Conservation (phyloP, 371 early-diverging fungal species). For the Mycotypha africana region DNA sequence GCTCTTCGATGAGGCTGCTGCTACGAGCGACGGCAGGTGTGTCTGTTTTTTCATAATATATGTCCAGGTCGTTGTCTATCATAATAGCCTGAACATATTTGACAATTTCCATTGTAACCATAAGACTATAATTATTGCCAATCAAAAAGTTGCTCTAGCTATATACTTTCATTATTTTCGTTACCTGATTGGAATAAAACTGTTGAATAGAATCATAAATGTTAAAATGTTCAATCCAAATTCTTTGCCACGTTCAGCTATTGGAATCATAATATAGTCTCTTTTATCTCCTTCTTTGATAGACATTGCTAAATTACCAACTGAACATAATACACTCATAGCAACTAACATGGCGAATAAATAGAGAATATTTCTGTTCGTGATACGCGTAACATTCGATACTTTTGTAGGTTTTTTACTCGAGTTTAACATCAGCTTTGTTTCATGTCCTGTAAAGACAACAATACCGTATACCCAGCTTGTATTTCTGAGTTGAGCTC, state of each 20-base stretch:
- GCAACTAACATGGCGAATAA: slow-evolving; percentile 80
- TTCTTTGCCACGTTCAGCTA: slow-evolving; percentile 29
- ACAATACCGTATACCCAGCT: slow-evolving; percentile 80
- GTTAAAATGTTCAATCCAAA: slow-evolving; percentile 74
- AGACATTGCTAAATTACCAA: too few relatives aligned
- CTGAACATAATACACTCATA: too few relatives aligned
- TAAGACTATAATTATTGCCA: slow-evolving; percentile 57
- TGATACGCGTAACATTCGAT: slow-evolving; percentile 77
- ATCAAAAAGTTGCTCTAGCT: too few relatives aligned
- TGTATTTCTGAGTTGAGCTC: slow-evolving; percentile 81
- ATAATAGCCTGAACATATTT: slow-evolving; percentile 77
- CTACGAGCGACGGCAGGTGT: slow-evolving; percentile 84
- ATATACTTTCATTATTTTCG: too few relatives aligned
- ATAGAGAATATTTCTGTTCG: slow-evolving; percentile 90
- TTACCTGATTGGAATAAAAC: slow-evolving; percentile 84
- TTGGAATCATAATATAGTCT: slow-evolving; percentile 26
- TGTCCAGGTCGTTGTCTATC: slow-evolving; percentile 79
- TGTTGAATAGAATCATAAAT: slow-evolving; percentile 85
- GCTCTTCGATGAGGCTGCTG: slow-evolving; percentile 87
- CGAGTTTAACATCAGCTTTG: slow-evolving; percentile 85
- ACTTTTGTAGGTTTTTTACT: slow-evolving; percentile 48
- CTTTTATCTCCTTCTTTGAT: slow-evolving; percentile 11
- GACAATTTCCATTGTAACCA: slow-evolving; percentile 90
- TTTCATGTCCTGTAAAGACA: slow-evolving; percentile 86
- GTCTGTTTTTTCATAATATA: slow-evolving; percentile 78